Base-by-base conservation (phyloP, 371 early-diverging fungal genomes). In the Saksenaea vasiformis region DNA sequence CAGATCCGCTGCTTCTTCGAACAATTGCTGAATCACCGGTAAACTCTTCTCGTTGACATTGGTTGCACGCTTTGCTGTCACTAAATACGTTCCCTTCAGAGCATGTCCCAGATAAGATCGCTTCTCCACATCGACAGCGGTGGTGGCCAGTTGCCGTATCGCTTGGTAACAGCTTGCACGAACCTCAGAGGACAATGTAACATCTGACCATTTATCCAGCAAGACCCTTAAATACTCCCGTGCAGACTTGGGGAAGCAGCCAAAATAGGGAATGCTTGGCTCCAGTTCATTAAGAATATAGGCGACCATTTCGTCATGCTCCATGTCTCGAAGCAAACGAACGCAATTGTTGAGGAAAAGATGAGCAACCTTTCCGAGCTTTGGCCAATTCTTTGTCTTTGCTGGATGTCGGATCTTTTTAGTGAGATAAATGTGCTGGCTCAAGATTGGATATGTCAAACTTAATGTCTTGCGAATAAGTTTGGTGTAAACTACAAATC, bases 1-100 rank as follows among this genome's bases (percentile, higher is more conserved):
- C 15, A 96, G 72, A 57, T 96, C 94, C n/a, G 91, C 92, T 34
- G 90, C 90, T 73, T 92, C 95, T 73, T 90, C 90, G 58, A 85
- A 71, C 95, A 96, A 93, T 65, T 95, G 87, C 64, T 90, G 84
- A 64, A 96, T 83, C 37, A 83, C 74, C 2, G 90, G 82, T 65
- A 93, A 72, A 10, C 90, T 94, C 63, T 87, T 84, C 31, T 87
- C 72, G 22, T 85, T 91, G 27, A 93, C 90, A 54, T 84, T 86
- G 64, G 90, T 88, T 53, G 91, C 87, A 55, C 82, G 77, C 34
- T 88, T 84, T 38, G 94, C 90, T 76, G 90, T 96, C 0, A 91
- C 87, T 43, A 88, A 76, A 67, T 95, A 96, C 0, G 89, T 73
- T 19, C 91, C 92, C 79, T 95, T 86, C 58, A 87, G 69, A 24